phyloP scores from a whole-genome alignment of 2,329 filamentous ascomycete genomes.

The Cryphonectria naterciae region DNA sequence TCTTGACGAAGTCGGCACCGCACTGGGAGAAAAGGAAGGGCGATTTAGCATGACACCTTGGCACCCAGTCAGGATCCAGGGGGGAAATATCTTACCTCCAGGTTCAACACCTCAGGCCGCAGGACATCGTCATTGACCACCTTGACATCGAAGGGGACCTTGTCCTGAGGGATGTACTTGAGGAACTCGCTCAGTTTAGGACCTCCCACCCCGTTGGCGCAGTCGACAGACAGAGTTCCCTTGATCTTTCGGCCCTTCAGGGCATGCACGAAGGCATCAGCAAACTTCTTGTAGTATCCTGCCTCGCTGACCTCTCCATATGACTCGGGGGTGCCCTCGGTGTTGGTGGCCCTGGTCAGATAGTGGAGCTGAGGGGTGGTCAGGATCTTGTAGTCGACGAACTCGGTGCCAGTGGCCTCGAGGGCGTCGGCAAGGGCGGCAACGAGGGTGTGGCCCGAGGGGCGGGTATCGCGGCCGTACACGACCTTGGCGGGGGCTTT shows the following conservation, averaged over 20 bases:
- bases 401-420: conserved; percentile 73
- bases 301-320: conserved; percentile 89
- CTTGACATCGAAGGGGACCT: conserved; percentile 77
- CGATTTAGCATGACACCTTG: conserved; percentile 23
- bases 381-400: conserved; percentile 84
- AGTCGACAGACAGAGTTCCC: conserved; percentile 83
- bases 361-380: conserved; percentile 99
- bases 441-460: conserved; percentile 84
- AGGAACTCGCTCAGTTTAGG: conserved; percentile 87
- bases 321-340: conserved; percentile 79
- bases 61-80: not conserved
- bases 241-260: conserved; percentile 76
- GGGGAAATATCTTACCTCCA: conserved; percentile 64
- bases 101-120: conserved; percentile 85
- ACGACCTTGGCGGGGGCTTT: conserved; percentile 76
- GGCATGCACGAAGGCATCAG: conserved; percentile 80
- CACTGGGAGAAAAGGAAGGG: conserved; percentile 56
- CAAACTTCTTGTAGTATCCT: conserved; percentile 94
- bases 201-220: conserved; percentile 94
- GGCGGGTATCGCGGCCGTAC: conserved; percentile 89
- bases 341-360: conserved; percentile 92
- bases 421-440: conserved; percentile 79
- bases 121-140: conserved; percentile 93
- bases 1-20: conserved; percentile 97
- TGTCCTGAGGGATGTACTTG: conserved; percentile 74